Conservation (phyloP, 2,329 filamentous ascomycete genomes). For the Elsinoe ampelina region DNA sequence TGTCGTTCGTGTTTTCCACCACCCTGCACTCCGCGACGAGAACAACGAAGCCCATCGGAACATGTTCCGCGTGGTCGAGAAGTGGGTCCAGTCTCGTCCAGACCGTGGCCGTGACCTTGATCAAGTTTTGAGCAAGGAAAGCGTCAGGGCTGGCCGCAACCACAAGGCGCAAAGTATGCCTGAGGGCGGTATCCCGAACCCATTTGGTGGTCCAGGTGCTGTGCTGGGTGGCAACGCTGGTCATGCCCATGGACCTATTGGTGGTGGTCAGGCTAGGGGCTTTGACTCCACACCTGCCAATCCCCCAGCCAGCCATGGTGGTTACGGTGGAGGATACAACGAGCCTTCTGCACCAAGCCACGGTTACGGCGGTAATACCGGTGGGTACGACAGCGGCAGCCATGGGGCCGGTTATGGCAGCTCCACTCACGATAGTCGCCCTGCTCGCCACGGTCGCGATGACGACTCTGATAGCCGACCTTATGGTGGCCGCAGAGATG, state of each 20-base stretch:
- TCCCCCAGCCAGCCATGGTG: not conserved
- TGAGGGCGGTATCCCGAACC: slow-evolving; percentile 15
- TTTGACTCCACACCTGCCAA: not conserved
- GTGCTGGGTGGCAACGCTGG: slow-evolving; percentile 4
- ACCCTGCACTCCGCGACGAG: slow-evolving; percentile 72
- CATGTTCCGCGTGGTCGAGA: slow-evolving; percentile 80
- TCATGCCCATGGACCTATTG: not conserved
- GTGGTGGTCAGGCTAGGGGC: slow-evolving; percentile 7
- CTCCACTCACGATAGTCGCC: not conserved
- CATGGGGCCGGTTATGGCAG: not conserved
- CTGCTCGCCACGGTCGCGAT: not conserved
- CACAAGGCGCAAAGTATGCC: slow-evolving; percentile 38
- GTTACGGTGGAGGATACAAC: not conserved
- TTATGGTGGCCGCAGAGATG: not conserved
- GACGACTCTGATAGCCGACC: not conserved
- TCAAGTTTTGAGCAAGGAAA: slow-evolving; percentile 67
- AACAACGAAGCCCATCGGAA: slow-evolving; percentile 68
- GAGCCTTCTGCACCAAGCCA: not conserved
- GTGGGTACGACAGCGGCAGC: slow-evolving; percentile 8
- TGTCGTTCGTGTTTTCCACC: slow-evolving; percentile 76
- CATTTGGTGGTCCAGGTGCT: slow-evolving; percentile 5
- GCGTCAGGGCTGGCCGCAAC: slow-evolving; percentile 75
- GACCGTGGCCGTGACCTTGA: slow-evolving; percentile 61
- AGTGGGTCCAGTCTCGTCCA: slow-evolving; percentile 65
- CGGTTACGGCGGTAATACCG: not conserved